Percentiles rank a stretch among this genome's conserved stretches.
Evolutionary conservation across 2,329 filamentous ascomycete genomes (phyloP).

Genomic region (Didymella exigua): DNA sequence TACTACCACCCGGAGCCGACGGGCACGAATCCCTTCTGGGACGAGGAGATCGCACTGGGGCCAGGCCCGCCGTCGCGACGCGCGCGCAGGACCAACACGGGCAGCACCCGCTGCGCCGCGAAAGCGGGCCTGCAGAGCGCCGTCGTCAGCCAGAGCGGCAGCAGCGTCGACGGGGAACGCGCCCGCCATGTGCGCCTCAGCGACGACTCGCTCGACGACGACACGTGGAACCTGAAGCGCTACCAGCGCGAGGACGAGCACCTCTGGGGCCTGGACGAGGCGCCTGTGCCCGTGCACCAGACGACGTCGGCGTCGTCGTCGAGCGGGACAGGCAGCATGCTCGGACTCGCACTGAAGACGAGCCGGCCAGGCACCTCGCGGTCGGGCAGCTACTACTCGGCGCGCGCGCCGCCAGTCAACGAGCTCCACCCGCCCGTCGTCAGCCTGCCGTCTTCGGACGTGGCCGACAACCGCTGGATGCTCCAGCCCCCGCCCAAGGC

Average conservation of each 20-base stretch:
- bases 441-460: slow-evolving; percentile 71
- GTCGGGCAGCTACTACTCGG: slow-evolving; percentile 46
- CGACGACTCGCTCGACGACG: slow-evolving; percentile 46
- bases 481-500: slow-evolving; percentile 88
- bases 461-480: slow-evolving; percentile 84
- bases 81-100: slow-evolving; percentile 61
- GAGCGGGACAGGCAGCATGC: slow-evolving; percentile 36
- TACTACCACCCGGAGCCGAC: slow-evolving; percentile 84
- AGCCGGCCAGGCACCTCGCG: slow-evolving; percentile 37
- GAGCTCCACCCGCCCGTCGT: slow-evolving; percentile 86
- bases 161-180: slow-evolving; percentile 44
- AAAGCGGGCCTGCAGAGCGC: slow-evolving; percentile 60
- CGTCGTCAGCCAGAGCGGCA: slow-evolving; percentile 53
- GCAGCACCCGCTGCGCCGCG: slow-evolving; percentile 62
- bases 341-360: slow-evolving; percentile 23
- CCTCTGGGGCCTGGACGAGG: slow-evolving; percentile 73
- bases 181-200: slow-evolving; percentile 34
- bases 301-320: slow-evolving; percentile 39
- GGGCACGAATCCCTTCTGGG: slow-evolving; percentile 87
- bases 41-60: slow-evolving; percentile 82
- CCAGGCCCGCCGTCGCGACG: slow-evolving; percentile 70
- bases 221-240: slow-evolving; percentile 75
- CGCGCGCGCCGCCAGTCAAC: slow-evolving; percentile 73
- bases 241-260: slow-evolving; percentile 90
- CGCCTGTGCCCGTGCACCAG: slow-evolving; percentile 38